Conservation (phyloP, 805 yeast genomes). For the Candida ovalis region DNA sequence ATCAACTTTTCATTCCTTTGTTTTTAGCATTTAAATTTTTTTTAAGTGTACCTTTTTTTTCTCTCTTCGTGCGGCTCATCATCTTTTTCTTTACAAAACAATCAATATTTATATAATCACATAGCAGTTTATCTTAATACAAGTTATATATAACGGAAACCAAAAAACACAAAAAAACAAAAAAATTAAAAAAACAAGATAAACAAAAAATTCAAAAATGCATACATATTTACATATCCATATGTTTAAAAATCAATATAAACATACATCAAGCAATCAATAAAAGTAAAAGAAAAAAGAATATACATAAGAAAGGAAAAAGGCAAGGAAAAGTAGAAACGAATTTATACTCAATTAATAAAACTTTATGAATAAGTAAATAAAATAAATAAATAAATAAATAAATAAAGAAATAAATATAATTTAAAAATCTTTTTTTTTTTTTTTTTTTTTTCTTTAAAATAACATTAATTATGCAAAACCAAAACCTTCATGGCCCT, state of each 20-base stretch:
- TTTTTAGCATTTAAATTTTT: conserved; percentile 2
- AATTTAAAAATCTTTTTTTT: not conserved
- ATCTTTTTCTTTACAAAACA: not conserved
- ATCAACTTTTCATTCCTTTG: too few species aligned
- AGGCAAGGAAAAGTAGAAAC: not conserved
- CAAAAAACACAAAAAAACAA: too few species aligned
- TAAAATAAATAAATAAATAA: not conserved
- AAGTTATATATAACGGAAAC: too few species aligned
- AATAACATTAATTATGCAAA: conserved; percentile 43
- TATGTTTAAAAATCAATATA: too few species aligned
- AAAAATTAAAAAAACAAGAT: too few species aligned
- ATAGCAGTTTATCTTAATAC: too few species aligned
- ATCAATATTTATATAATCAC: not conserved
- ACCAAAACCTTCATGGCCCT: conserved; percentile 96
- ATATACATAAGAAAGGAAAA: not conserved
- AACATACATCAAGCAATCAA: too few species aligned
- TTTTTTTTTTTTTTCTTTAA: not conserved
- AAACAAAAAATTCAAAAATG: too few species aligned
- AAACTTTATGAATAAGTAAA: too few species aligned
- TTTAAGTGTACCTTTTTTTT: not conserved
- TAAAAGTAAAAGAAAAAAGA: too few species aligned
- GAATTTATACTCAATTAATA: too few species aligned
- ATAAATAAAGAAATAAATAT: not conserved
- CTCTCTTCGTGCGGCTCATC: not conserved
- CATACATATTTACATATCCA: too few species aligned